A percentile compares a stretch with the other conserved stretches of the same genome.
phyloP scores from a whole-genome alignment of 192 early-diverging fungal genomes.

The Coemansia sp. region DNA sequence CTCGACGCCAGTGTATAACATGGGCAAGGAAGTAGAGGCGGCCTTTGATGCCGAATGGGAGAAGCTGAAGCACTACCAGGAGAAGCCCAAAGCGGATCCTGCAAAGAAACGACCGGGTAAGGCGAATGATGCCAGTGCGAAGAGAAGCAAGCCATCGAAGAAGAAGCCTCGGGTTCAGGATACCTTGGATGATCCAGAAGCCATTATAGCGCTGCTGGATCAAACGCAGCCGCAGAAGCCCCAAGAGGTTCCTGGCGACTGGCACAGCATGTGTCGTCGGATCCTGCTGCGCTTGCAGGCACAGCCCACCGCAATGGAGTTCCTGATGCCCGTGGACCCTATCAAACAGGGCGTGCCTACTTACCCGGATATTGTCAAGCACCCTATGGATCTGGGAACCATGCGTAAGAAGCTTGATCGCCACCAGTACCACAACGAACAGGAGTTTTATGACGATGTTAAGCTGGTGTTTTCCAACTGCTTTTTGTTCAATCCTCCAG shows the following conservation, averaged over 20 bases:
- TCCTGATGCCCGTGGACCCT: conserved; percentile 69
- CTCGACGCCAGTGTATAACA: conserved; percentile 61
- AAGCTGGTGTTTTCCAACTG: conserved; percentile 65
- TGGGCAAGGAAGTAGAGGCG: conserved; percentile 58
- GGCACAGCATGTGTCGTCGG: conserved; percentile 19
- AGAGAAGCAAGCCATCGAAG: not conserved
- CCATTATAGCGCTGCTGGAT: conserved; percentile 16
- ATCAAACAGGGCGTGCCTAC: conserved; percentile 58
- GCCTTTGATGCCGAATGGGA: conserved; percentile 57
- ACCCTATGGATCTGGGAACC: conserved; percentile 73
- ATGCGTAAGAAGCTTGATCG: conserved; percentile 59
- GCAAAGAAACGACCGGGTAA: conserved; percentile 2
- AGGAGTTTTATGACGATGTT: conserved; percentile 59
- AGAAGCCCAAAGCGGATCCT: too few species aligned
- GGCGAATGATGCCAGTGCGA: not conserved
- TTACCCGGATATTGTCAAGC: conserved; percentile 63
- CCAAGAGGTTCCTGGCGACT: conserved; percentile 19
- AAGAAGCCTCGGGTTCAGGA: not conserved
- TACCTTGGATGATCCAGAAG: conserved; percentile 27
- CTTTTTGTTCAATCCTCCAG: conserved; percentile 59
- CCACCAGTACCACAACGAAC: conserved; percentile 50
- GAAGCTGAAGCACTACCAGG: conserved; percentile 6
- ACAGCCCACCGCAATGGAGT: conserved; percentile 58
- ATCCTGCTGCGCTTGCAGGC: conserved; percentile 52
- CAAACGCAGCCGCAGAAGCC: not conserved